Evolutionary conservation across 2,329 filamentous ascomycete genomes (phyloP).

Genomic region (Mollisia scopiformis): DNA sequence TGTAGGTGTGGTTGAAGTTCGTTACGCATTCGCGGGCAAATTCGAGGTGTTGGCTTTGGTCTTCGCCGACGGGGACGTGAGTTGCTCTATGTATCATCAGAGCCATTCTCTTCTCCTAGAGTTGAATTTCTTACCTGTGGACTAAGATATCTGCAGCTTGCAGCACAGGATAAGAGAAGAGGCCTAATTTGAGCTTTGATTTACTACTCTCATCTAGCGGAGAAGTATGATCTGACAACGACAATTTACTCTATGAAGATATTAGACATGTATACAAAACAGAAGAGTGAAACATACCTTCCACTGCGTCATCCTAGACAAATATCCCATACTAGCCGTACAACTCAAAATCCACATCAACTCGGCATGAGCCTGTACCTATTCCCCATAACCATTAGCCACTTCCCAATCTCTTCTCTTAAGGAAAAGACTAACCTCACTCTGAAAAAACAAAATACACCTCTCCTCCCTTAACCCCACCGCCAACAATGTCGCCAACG

Average conservation of each 20-base stretch:
- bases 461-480: constrained; percentile 80
- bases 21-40: constrained; percentile 85
- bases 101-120: not conserved
- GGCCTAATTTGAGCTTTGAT: constrained; percentile 75
- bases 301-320: constrained; percentile 99
- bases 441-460: constrained; percentile 82
- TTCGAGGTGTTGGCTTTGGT: constrained; percentile 92
- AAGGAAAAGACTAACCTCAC: constrained; percentile 52
- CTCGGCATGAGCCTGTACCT: constrained; percentile 81
- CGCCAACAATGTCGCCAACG: constrained; percentile 79
- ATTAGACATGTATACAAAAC: constrained; percentile 34
- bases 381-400: not conserved
- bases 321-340: constrained; percentile 86
- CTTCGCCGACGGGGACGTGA: constrained; percentile 95
- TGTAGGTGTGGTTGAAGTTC: constrained; percentile 82
- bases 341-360: constrained; percentile 98
- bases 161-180: constrained; percentile 95
- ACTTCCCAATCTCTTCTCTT: not conserved
- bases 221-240: constrained; percentile 60
- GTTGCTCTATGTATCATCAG: constrained; percentile 62
- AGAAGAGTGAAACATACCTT: constrained; percentile 62
- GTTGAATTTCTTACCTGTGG: constrained; percentile 59
- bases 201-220: constrained; percentile 62
- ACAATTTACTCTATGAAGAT: constrained; percentile 58
- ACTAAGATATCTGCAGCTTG: constrained; percentile 94